Evolutionary conservation across 2,329 filamentous ascomycete species (phyloP), one percentile per base, ranked within the genome.

Genomic region (Waltergamsia citrina): DNA sequence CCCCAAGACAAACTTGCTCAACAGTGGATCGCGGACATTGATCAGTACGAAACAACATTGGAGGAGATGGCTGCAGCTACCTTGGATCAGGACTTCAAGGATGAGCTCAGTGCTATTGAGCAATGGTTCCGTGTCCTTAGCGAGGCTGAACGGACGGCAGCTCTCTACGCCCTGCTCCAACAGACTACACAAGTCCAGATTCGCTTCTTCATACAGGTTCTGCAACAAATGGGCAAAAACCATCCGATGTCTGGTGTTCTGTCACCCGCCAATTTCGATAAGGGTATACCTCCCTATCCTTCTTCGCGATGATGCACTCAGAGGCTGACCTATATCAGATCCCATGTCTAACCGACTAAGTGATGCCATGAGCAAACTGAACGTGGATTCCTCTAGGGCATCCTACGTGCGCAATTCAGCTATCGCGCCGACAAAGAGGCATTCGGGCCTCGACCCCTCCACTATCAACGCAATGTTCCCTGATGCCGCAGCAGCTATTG

Each of bases 381-480:
- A 79, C 50, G 84, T 92, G 32, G 87, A 92, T 46, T 82, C 83
- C 43, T 81, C 85, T 43, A 78, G 90, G 46, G 92, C 87, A 62
- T 94, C 90, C 2, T 71, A 94, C 49, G 78, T 78, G 32, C 85
- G 90, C 44, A 83, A 82, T 41, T 81, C 84, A 25, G 77, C 82
- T 36, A 85, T 86, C 10, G 46, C 50, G 9, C 73, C 81, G 33
- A 76, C 79, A 33, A 96, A 95, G 66, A 81, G 92, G 46, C 92
- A 94, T 56, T 96, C 92, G 29, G 87, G 83, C n/a, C 77, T 98
- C 37, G 90, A 96, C 54, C 73, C 85, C 5, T 86, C 81, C 21
- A 93, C 86, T 17, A 95, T 98, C 60, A 94, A 94, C 60, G 87
- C 86, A 49, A 96, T 98, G 92, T 98, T 98, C 57, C 92, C 92